A percentile compares a stretch with the other conserved stretches of the same genome.
These are phyloP conservation scores for Pseudoperonospora humuli DNA, from an alignment of 352 stramenopile species.

Conservation along the genomic window DNA sequence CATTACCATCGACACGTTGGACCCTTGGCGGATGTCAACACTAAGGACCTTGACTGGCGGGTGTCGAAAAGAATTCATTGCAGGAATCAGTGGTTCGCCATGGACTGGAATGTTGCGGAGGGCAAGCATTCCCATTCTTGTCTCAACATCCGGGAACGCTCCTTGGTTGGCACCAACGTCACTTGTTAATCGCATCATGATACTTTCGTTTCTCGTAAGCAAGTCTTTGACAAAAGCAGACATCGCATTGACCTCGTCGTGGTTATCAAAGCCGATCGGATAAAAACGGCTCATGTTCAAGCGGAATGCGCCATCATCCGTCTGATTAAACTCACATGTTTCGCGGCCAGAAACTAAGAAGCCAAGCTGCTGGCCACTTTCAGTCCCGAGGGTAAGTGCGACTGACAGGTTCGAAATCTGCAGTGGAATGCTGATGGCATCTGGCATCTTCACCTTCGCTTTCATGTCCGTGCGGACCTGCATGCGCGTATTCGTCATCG, in stretches of 20 bases:
- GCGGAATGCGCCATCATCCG: slow-evolving; percentile 42
- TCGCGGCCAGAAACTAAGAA: slow-evolving; percentile 46
- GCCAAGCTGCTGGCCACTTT: slow-evolving; percentile 28
- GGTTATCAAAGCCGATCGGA: slow-evolving; percentile 38
- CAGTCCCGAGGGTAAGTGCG: slow-evolving; percentile 43
- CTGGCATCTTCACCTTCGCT: slow-evolving; percentile 63
- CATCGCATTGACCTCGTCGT: slow-evolving; percentile 38
- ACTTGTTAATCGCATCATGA: slow-evolving; percentile 52
- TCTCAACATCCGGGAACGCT: slow-evolving; percentile 60
- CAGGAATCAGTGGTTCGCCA: slow-evolving; percentile 41
- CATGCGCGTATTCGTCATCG: slow-evolving; percentile 60
- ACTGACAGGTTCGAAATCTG: slow-evolving; percentile 61
- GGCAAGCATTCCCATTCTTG: slow-evolving; percentile 64
- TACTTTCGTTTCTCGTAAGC: slow-evolving; percentile 46
- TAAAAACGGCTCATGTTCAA: slow-evolving; percentile 74
- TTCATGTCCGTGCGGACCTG: slow-evolving; percentile 56
- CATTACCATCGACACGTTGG: slow-evolving; percentile 40
- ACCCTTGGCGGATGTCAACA: slow-evolving; percentile 58
- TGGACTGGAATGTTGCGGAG: slow-evolving; percentile 53
- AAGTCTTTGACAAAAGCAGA: slow-evolving; percentile 46
- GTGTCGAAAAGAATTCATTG: slow-evolving; percentile 63
- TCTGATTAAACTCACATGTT: slow-evolving; percentile 55
- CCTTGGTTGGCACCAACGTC: slow-evolving; percentile 28
- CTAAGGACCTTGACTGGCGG: slow-evolving; percentile 51
- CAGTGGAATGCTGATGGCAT: slow-evolving; percentile 59